Conservation (phyloP, 1,284 basidiomycete species). For the Fomitiporia mediterranea region DNA sequence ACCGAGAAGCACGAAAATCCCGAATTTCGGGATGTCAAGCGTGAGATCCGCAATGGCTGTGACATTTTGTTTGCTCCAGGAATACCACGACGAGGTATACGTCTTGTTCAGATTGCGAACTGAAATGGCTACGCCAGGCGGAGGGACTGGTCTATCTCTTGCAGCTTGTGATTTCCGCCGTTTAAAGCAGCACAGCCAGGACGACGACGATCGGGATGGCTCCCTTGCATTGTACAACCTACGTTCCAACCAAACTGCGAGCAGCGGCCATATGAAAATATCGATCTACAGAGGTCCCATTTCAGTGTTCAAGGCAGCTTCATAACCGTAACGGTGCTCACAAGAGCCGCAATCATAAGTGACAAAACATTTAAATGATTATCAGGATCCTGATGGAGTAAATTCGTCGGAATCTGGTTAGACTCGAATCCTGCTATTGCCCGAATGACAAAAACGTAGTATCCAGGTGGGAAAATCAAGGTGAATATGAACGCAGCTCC, state of each 20-base stretch:
- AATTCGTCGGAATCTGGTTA: constrained; percentile 45
- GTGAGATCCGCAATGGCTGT: constrained; percentile 62
- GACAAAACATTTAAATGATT: constrained; percentile 52
- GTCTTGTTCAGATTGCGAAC: constrained; percentile 56
- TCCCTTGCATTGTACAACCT: constrained; percentile 56
- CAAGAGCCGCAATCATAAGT: constrained; percentile 58
- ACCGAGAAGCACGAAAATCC: constrained; percentile 73
- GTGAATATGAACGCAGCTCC: constrained; percentile 56
- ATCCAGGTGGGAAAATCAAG: constrained; percentile 70
- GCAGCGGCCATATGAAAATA: constrained; percentile 65
- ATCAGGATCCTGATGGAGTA: constrained; percentile 55
- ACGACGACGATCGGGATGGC: constrained; percentile 29
- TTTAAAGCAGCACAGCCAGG: constrained; percentile 29
- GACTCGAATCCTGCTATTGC: constrained; percentile 66
- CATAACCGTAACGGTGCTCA: constrained; percentile 32
- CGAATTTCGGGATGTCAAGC: constrained; percentile 59
- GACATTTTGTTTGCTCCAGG: constrained; percentile 37
- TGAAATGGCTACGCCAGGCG: constrained; percentile 48
- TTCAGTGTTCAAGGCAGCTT: too few species aligned
- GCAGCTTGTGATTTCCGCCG: constrained; percentile 23
- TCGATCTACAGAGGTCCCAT: constrained; percentile 42
- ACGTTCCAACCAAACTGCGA: constrained; percentile 57
- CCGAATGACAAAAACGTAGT: constrained; percentile 68
- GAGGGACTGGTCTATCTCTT: constrained; percentile 22
- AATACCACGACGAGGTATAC: constrained; percentile 32